phyloP scores from a whole-genome alignment of 345 rosid species.

The Trapa incisa region DNA sequence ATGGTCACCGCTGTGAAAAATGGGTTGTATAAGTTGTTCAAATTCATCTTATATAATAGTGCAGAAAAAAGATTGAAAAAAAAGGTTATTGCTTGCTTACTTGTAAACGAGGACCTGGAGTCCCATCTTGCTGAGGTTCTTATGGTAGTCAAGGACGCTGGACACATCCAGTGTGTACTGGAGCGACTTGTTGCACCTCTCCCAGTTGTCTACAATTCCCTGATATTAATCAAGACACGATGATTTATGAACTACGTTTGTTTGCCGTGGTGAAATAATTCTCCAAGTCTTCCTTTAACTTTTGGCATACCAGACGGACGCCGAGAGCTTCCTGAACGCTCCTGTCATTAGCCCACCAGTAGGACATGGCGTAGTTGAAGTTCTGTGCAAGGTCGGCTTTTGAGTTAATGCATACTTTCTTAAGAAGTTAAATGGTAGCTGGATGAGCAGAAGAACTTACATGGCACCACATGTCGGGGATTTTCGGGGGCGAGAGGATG shows the following conservation, averaged over 20 bases:
- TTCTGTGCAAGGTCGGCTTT: constrained; percentile 10
- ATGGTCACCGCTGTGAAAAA: constrained; percentile 19
- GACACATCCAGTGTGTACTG: constrained; percentile 13
- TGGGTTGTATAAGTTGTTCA: not conserved
- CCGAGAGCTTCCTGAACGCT: constrained; percentile 22
- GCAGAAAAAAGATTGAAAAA: too few species aligned
- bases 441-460: constrained; percentile 6
- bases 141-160: constrained; percentile 17
- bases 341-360: constrained; percentile 18
- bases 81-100: constrained; percentile 3
- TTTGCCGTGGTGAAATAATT: too few species aligned
- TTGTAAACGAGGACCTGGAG: constrained; percentile 15
- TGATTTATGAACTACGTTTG: not conserved
- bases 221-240: not conserved
- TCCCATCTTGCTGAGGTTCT: constrained; percentile 13
- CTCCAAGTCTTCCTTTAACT: too few species aligned
- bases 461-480: constrained; percentile 22
- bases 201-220: constrained; percentile 18
- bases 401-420: not conserved
- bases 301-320: constrained; percentile 15
- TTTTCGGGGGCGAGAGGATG: constrained; percentile 17
- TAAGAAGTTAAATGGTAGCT: not conserved
- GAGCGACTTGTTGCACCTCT: constrained; percentile 21
- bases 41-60: not conserved
- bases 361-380: constrained; percentile 17